Percentiles rank a stretch among this genome's conserved stretches.
Conservation (phyloP, 2,329 filamentous ascomycete genomes). For the Fusarium veterinarium region DNA sequence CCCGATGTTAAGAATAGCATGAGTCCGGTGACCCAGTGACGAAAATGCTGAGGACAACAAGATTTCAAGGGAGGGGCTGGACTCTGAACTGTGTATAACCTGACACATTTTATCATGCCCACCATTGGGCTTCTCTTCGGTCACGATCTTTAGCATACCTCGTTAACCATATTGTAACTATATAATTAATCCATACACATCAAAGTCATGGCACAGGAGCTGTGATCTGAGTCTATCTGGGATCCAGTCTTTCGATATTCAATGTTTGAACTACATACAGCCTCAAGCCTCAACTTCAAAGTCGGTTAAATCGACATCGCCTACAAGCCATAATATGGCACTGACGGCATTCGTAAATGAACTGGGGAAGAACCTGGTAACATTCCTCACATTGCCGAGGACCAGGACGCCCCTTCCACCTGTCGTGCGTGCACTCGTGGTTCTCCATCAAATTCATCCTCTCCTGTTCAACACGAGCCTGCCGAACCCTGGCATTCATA, state of each 20-base stretch:
- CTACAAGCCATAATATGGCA: constrained; percentile 60
- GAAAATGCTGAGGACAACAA: rapidly evolving
- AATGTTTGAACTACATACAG: not conserved
- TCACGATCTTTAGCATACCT: too few species aligned
- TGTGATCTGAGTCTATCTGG: not conserved
- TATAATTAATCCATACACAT: not conserved
- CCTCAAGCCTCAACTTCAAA: not conserved
- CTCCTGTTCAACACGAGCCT: not conserved
- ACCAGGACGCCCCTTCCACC: constrained; percentile 52
- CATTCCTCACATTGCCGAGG: constrained; percentile 58
- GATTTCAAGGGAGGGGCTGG: not conserved
- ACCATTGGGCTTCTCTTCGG: too few species aligned
- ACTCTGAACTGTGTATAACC: not conserved
- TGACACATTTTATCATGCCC: not conserved
- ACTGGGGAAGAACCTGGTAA: constrained; percentile 50
- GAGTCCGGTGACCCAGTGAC: rapidly evolving
- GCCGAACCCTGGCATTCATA: not conserved
- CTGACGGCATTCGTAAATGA: constrained; percentile 59
- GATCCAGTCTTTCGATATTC: not conserved
- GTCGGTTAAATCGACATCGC: constrained; percentile 56
- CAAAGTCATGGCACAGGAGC: rapidly evolving
- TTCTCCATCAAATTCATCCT: constrained; percentile 35
- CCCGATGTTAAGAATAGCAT: not conserved
- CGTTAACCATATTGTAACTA: too few species aligned
- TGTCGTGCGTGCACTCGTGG: constrained; percentile 54